These are phyloP conservation scores for Thelonectria blattea DNA, from an alignment of 2,329 filamentous ascomycete genomes.

Conservation along the genomic window DNA sequence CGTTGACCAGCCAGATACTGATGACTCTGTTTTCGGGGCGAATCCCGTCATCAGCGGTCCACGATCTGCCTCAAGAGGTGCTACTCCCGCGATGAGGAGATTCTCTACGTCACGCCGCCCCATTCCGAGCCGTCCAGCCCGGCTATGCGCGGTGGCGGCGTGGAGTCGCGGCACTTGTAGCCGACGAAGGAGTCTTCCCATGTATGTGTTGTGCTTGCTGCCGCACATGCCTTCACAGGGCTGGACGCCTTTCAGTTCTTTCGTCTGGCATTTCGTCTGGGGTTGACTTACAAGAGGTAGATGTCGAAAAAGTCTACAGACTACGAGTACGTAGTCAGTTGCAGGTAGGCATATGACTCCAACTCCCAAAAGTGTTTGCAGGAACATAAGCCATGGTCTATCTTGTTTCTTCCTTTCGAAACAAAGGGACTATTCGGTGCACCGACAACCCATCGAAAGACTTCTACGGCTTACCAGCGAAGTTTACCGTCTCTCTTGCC, in stretches of 20 bases:
- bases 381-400: neutral
- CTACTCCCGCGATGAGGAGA: neutral
- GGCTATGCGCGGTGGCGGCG: neutral
- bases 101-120: constrained; percentile 9
- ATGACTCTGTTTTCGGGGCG: neutral
- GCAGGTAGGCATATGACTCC: neutral
- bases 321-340: constrained; percentile 14
- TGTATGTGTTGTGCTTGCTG: neutral
- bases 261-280: neutral
- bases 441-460: neutral
- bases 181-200: constrained; percentile 3
- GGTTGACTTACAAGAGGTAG: constrained; percentile 7
- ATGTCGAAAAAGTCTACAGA: neutral
- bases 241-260: neutral
- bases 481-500: too few relatives aligned
- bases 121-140: constrained; percentile 13
- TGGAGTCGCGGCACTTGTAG: constrained; percentile 12
- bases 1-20: constrained; percentile 7
- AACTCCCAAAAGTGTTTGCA: neutral
- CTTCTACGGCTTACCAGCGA: neutral
- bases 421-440: neutral
- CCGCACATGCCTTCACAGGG: neutral
- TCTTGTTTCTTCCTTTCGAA: neutral
- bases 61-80: too few relatives aligned
- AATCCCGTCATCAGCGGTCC: too few relatives aligned